These are phyloP conservation scores for Hydrangea macrophylla DNA, from an alignment of 148 eudicot genomes.

Conservation along the genomic window DNA sequence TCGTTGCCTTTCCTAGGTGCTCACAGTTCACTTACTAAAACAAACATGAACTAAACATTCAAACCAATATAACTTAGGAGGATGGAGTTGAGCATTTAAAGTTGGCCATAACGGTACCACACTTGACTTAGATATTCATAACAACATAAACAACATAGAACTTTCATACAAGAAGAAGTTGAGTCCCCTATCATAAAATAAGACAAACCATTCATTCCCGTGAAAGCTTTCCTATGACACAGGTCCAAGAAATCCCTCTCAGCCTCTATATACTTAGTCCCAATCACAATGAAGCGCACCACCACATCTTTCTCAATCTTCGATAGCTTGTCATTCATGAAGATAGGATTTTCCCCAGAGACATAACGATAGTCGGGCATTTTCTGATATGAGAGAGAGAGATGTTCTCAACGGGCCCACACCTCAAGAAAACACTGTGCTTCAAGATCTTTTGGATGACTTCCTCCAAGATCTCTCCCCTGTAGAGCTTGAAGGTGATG, in stretches of 20 bases:
- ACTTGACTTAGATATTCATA: background rate
- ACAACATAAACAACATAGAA: background rate
- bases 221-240: slow-evolving; percentile 11
- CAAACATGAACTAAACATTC: no score
- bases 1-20: no score
- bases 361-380: slow-evolving; percentile 62
- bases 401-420: slow-evolving; percentile 62
- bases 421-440: slow-evolving; percentile 59
- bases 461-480: slow-evolving; percentile 64
- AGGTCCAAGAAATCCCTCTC: slow-evolving; percentile 61
- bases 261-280: slow-evolving; percentile 56
- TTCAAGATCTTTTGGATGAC: slow-evolving; percentile 60
- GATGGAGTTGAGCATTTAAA: no score
- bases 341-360: slow-evolving; percentile 64
- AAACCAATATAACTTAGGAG: no score
- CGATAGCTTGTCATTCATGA: slow-evolving; percentile 51
- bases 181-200: background rate
- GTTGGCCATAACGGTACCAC: no score
- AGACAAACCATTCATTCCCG: background rate
- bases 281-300: slow-evolving; percentile 52
- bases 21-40: no score
- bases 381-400: slow-evolving; percentile 56
- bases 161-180: background rate
- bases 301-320: slow-evolving; percentile 58
- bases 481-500: slow-evolving; percentile 49